These are phyloP conservation scores for Coniochaeta ligniaria DNA, from an alignment of 2,329 filamentous ascomycete genomes.

Conservation along the genomic window DNA sequence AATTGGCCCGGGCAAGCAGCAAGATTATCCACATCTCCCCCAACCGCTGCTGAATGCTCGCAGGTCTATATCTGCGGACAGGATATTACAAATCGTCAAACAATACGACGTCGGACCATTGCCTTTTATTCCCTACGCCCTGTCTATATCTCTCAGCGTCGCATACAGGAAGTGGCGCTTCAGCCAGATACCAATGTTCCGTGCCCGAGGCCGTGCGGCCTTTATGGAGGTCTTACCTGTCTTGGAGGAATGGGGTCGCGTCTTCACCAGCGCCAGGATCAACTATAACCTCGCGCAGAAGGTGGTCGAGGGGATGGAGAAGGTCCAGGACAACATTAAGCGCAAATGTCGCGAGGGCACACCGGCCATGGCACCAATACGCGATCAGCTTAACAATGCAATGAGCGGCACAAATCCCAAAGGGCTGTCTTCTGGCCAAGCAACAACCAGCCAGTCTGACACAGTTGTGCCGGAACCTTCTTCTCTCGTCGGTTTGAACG, in stretches of 20 bases:
- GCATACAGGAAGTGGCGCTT: slow-evolving; percentile 59
- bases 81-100: slow-evolving; percentile 47
- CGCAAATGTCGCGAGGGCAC: background rate
- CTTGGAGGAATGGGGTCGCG: slow-evolving; percentile 43
- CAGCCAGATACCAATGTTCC: slow-evolving; percentile 51
- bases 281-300: slow-evolving; percentile 48
- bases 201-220: slow-evolving; percentile 43
- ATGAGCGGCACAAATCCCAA: background rate
- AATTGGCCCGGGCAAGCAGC: slow-evolving; percentile 16
- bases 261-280: slow-evolving; percentile 51
- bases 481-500: background rate
- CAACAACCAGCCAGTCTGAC: background rate
- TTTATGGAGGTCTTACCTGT: slow-evolving; percentile 49
- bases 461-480: background rate
- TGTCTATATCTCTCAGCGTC: slow-evolving; percentile 54
- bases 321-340: slow-evolving; percentile 14
- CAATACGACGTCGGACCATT: slow-evolving; percentile 45
- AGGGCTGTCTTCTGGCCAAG: background rate
- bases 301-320: slow-evolving; percentile 49
- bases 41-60: slow-evolving; percentile 43
- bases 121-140: slow-evolving; percentile 54
- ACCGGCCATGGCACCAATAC: background rate
- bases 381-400: background rate
- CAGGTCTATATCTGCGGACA: slow-evolving; percentile 49
- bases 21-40: slow-evolving; percentile 18